Evolutionary conservation across 768 basidiomycete genomes (phyloP), one percentile per base, ranked within the genome.

Genomic region (Podaxis rugospora): DNA sequence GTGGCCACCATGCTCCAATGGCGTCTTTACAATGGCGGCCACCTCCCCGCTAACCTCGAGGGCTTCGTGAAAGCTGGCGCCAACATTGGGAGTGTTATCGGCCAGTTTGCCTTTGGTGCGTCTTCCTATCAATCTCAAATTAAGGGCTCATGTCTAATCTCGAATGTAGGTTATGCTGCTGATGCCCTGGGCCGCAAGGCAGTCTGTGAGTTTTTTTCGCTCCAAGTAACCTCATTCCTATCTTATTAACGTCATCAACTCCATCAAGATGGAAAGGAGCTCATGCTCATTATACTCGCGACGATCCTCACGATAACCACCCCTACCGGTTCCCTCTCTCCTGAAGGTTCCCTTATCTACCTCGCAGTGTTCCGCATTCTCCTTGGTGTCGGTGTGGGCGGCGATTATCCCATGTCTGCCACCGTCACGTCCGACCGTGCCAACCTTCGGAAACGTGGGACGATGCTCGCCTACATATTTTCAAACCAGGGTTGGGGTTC

Each of bases 401-500:
- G 88, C 2, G 91, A 91, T 70, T 90, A 90, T 67, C 88, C 89
- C 1, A 87, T 91, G 88, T 84, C 82, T 10, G 88, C 89, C 0
- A 82, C 82, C 9, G 76, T 90, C 60, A 83, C 87, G 10, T 83
- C 82, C 5, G 90, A 92, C 65, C 80, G 88, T 13, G 79, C 89
- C 5, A 81, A 81, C 63, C 68, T 90, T 40, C 77, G 83, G 39
- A 74, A 72, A 37, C 84, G 88, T 14, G 90, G 90, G 0, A 87
- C 86, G 0, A 79, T 92, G 72, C 78, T 93, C n/a, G 78, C 85
- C 21, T 90, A 88, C 67, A 88, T 90, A 65, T 91, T 90, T 65
- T 79, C 87, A 0, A 87, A 86, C 69, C 87, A 91, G 70, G 90
- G 90, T 10, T 91, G 89, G 88, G 90, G 91, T 28, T 84, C 79